Evolutionary conservation across 2,329 filamentous ascomycete genomes (phyloP), one percentile per base, ranked within the genome.

Genomic region (Alternaria alternata): DNA sequence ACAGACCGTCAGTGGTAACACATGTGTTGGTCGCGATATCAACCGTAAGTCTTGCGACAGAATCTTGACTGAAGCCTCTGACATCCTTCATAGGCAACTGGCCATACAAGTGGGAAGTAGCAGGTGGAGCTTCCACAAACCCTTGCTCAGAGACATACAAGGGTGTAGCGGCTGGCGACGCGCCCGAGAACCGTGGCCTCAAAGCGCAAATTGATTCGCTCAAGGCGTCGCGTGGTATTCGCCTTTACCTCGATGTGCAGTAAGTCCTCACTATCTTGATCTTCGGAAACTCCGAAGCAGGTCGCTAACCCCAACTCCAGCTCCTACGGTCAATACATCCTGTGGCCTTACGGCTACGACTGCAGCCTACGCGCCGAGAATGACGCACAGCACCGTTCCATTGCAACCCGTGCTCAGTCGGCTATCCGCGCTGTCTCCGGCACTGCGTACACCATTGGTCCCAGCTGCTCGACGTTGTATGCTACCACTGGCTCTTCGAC

Each of bases 241-340:
- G 85, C 62, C 80, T 89, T 2, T 91, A 85, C 71, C 84, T 90
- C 38, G 88, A 91, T 75, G 85, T 85, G 70, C 88, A 90, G 77
- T 84, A 85, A 1, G 90, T 88, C 11, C 12, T 6, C 14, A 24
- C 16, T 3, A 4, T 22, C 20, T 28, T 24, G 3, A 16, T 24
- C 7, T n/a, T 24, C 22, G 34, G 12, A 7, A 5, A 2, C 3
- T n/a, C 7, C 18, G 11, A 14, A 16, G 2, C 24, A 24, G 26
- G 7, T 12, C 6, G 26, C 30, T 52, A 12, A 39, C 18, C 47
- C 7, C 14, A 20, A 14, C 9, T 4, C 18, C 26, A 64, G 62
- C 44, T 64, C 62, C 14, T 64, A 64, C 49, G 62, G 62, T n/a
- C 57, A 56, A 62, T 61, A 82, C 86, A 58, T 62, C 20, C 51